Conservation (phyloP, 2,329 filamentous ascomycete species). For the Neopestalotiopsis sp. region DNA sequence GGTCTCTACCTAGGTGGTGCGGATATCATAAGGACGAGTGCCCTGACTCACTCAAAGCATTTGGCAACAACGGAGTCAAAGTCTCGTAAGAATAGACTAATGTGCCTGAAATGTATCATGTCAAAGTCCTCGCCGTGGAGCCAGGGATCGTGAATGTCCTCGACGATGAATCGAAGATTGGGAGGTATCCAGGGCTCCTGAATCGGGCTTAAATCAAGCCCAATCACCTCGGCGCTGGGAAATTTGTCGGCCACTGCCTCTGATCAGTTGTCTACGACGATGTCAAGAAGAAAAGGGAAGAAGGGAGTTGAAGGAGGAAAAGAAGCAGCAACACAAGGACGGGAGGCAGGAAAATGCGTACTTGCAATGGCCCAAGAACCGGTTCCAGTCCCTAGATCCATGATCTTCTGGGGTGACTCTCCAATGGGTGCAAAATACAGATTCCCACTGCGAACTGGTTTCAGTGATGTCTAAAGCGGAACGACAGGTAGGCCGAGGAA, state of each 20-base stretch:
- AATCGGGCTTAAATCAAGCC: conserved; percentile 31
- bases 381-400: conserved; percentile 44
- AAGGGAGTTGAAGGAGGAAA: too few relatives aligned
- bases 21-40: neutral
- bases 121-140: conserved; percentile 51
- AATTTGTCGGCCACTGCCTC: conserved; percentile 27
- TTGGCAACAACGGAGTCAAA: conserved; percentile 13
- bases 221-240: conserved; percentile 27
- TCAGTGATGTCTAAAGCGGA: conserved; percentile 5
- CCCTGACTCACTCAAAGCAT: conserved; percentile 1
- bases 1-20: neutral
- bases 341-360: conserved; percentile 17
- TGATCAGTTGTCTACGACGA: neutral
- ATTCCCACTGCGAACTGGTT: conserved; percentile 17
- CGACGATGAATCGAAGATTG: conserved; percentile 58
- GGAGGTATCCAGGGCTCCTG: conserved; percentile 45
- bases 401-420: conserved; percentile 26
- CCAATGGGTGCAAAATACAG: conserved; percentile 27
- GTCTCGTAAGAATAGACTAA: conserved; percentile 32
- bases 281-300: too few relatives aligned
- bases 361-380: conserved; percentile 48
- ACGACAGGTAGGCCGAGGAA: neutral
- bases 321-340: neutral
- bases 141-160: conserved; percentile 60
- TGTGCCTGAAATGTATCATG: conserved; percentile 54